Conservation (phyloP, 257 asterid genomes). For the Haberlea rhodopensis region DNA sequence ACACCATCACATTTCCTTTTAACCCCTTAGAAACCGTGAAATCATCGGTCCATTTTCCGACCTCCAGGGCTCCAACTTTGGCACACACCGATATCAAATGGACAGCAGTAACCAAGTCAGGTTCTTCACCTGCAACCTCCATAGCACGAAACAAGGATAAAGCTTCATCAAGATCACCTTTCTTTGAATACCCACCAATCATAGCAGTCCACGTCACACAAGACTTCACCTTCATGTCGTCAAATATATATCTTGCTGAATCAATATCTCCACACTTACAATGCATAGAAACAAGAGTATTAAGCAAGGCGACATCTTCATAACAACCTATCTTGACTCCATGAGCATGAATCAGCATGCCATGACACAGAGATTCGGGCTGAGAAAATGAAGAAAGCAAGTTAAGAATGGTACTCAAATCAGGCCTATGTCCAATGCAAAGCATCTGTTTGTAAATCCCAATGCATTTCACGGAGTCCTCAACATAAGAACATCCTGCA, state of each 20-base stretch:
- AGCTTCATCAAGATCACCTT: constrained; percentile 53
- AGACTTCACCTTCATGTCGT: constrained; percentile 43
- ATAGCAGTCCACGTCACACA: constrained; percentile 70
- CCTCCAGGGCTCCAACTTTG: constrained; percentile 55
- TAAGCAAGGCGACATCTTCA: constrained; percentile 40
- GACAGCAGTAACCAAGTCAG: constrained; percentile 55
- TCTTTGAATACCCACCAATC: constrained; percentile 58
- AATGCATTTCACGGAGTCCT: constrained; percentile 43
- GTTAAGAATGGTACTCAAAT: constrained; percentile 57
- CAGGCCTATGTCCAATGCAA: constrained; percentile 42
- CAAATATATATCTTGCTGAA: constrained; percentile 49
- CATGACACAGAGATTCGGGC: constrained; percentile 34
- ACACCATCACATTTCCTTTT: constrained; percentile 40
- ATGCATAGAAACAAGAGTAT: constrained; percentile 61
- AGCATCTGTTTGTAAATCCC: constrained; percentile 46
- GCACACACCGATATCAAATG: constrained; percentile 69
- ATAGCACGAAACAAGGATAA: constrained; percentile 44
- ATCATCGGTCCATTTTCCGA: constrained; percentile 56
- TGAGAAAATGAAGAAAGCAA: constrained; percentile 54
- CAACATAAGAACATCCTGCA: constrained; percentile 46
- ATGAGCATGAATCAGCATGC: constrained; percentile 49
- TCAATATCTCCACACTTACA: constrained; percentile 55
- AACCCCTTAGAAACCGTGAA: constrained; percentile 44
- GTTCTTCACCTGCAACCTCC: constrained; percentile 57
- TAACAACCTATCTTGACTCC: constrained; percentile 46